Percentiles rank a stretch among this genome's conserved stretches.
These are phyloP conservation scores for Venturia carpophila DNA, from an alignment of 2,329 filamentous ascomycete species.

Conservation along the genomic window DNA sequence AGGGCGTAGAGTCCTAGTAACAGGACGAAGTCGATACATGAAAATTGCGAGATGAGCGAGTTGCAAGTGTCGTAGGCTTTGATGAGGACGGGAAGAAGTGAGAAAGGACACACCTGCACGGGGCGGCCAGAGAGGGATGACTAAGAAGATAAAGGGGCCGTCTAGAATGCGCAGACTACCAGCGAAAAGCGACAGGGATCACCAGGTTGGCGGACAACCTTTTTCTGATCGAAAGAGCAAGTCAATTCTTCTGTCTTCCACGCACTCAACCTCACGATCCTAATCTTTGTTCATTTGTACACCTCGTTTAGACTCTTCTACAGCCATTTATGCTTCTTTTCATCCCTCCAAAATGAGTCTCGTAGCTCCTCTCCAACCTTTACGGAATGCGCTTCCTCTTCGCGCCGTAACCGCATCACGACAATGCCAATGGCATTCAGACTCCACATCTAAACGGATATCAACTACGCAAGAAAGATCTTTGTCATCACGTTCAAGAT, in stretches of 20 bases:
- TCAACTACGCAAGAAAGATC: background rate
- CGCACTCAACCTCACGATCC: background rate
- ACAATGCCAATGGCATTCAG: conserved; percentile 23
- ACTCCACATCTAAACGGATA: conserved; percentile 20
- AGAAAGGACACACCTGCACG: no score
- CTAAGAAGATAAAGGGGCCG: background rate
- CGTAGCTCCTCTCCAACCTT: conserved; percentile 28
- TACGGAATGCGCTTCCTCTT: conserved; percentile 28
- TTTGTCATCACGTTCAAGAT: conserved; percentile 12
- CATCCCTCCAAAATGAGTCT: conserved; percentile 27
- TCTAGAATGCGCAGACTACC: background rate
- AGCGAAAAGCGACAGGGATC: background rate
- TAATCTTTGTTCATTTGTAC: background rate
- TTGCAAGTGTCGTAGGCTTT: no score
- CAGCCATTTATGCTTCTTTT: background rate
- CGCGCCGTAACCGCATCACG: conserved; percentile 28
- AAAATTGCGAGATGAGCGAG: no score
- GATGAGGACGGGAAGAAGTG: no score
- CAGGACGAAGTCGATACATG: no score
- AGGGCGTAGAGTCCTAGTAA: no score
- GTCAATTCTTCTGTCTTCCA: background rate
- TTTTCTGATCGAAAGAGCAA: conserved; percentile 8
- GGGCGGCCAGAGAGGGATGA: no score
- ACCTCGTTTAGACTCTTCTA: background rate
- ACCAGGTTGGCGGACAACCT: background rate